A percentile compares a stretch with the other conserved stretches of the same genome.
Conservation (phyloP, 2,329 filamentous ascomycete genomes). For the Hypoxylon sp. region DNA sequence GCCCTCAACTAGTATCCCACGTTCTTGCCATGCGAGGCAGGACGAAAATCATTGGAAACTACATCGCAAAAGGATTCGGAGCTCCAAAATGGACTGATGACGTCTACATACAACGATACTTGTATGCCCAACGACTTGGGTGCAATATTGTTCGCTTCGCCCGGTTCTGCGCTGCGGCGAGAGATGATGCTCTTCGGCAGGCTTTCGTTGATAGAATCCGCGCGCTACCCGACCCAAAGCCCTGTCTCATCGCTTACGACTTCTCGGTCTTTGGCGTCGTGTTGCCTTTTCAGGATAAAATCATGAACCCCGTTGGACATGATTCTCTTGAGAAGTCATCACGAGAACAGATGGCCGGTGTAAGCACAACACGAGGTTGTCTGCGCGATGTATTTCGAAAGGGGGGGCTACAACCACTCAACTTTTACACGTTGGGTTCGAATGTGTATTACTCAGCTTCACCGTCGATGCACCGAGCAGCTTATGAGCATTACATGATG, state of each 20-base stretch:
- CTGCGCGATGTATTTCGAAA: constrained; percentile 73
- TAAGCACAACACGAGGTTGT: constrained; percentile 69
- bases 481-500: constrained; percentile 76
- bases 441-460: constrained; percentile 79
- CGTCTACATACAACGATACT: constrained; percentile 67
- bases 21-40: constrained; percentile 68
- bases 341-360: constrained; percentile 62
- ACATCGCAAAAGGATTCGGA: constrained; percentile 62
- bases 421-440: constrained; percentile 78
- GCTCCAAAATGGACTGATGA: constrained; percentile 70
- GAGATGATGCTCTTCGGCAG: constrained; percentile 64
- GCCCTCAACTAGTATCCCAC: constrained; percentile 63
- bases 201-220: constrained; percentile 66
- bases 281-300: constrained; percentile 60
- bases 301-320: constrained; percentile 69
- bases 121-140: constrained; percentile 67
- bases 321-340: constrained; percentile 59
- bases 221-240: constrained; percentile 61
- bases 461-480: constrained; percentile 80
- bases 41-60: constrained; percentile 74
- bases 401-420: constrained; percentile 74
- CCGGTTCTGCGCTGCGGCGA: constrained; percentile 70
- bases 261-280: constrained; percentile 62
- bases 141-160: constrained; percentile 75
- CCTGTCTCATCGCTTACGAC: constrained; percentile 66